phyloP scores from a whole-genome alignment of 805 yeast genomes.

The Danielia oregonensis region DNA sequence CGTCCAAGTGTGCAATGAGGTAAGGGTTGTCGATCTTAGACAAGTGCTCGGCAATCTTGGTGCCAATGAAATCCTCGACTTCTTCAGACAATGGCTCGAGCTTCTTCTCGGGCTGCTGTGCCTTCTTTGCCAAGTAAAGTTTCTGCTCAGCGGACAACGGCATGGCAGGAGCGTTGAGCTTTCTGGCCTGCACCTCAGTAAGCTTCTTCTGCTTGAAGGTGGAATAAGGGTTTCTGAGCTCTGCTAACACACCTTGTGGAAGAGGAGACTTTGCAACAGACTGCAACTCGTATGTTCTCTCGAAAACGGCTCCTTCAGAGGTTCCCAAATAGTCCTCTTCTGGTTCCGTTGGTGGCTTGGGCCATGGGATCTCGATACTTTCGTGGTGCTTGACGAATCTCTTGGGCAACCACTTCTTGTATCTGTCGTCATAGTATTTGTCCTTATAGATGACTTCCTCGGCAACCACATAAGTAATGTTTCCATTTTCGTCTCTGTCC shows the following conservation, averaged over 20 bases:
- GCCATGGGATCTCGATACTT: conserved; percentile 83
- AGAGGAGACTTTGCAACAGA: conserved; percentile 63
- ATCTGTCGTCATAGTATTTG: conserved; percentile 67
- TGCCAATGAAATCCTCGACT: conserved; percentile 52
- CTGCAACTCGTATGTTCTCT: conserved; percentile 71
- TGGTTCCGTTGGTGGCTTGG: conserved; percentile 53
- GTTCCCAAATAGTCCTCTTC: conserved; percentile 63
- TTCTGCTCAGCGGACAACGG: conserved; percentile 64
- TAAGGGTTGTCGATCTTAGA: conserved; percentile 32
- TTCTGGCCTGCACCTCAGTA: conserved; percentile 58
- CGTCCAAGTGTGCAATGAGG: conserved; percentile 37
- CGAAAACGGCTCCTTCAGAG: conserved; percentile 51
- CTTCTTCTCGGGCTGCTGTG: conserved; percentile 31
- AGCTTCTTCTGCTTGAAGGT: conserved; percentile 55
- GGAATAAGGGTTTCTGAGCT: conserved; percentile 76
- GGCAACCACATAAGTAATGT: conserved; percentile 69
- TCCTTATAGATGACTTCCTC: conserved; percentile 68
- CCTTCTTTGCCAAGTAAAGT: conserved; percentile 56
- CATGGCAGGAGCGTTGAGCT: conserved; percentile 69
- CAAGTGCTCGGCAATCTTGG: conserved; percentile 40
- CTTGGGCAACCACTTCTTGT: conserved; percentile 69
- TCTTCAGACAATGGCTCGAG: conserved; percentile 45
- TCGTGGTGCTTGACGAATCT: conserved; percentile 72
- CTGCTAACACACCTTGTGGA: conserved; percentile 61
- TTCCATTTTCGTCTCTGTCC: conserved; percentile 62